Base-by-base conservation (phyloP, 805 yeast species). In the Ogataea ramenticola region DNA sequence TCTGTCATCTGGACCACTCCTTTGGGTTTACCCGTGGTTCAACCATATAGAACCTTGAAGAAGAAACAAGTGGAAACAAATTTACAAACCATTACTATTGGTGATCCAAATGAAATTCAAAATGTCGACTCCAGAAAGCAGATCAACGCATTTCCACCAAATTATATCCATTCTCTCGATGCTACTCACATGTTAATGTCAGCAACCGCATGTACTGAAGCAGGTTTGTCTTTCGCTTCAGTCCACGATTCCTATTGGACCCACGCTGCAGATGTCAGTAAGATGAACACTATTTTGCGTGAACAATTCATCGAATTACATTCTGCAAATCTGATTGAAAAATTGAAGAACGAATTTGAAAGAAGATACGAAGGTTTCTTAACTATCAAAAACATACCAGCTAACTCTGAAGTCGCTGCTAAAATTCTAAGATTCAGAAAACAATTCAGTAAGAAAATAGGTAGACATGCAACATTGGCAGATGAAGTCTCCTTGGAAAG, bases 201-300 rank as follows among this genome's bases (percentile, higher is more conserved):
- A 9, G 95, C 97, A 0, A 70, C 78, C 41, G 79, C 79, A 21
- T 88, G 96, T 62, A 79, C 83, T 4, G 72, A 80, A 36, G 58
- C 60, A 1, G 79, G 77, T 0, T 64, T 93, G 41, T 70, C 79
- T 12, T 91, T 93, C 71, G 96, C 98, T 0, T 80, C 98, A 0
- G 99, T 91, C 21, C 99, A 91, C 64, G 99, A 91, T 61, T 91
- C 98, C 0, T 91, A 86, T 62, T 91, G 99, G 99, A 89, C 98
- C 0, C 98, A 93, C 60, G 97, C 99, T 1, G 68, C 78, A 41
- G 91, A 86, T 60, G 80, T 91, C 36, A 82, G 80, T 47, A 58
- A 57, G 3, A 82, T 91, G 93, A 87, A 81, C 62, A 56, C 54
- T 14, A 67, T 75, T 38, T 67, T 93, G 50, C 75, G 99, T 57